These are phyloP conservation scores for Solanum etuberosum DNA, from an alignment of 257 asterid genomes.

Conservation along the genomic window DNA sequence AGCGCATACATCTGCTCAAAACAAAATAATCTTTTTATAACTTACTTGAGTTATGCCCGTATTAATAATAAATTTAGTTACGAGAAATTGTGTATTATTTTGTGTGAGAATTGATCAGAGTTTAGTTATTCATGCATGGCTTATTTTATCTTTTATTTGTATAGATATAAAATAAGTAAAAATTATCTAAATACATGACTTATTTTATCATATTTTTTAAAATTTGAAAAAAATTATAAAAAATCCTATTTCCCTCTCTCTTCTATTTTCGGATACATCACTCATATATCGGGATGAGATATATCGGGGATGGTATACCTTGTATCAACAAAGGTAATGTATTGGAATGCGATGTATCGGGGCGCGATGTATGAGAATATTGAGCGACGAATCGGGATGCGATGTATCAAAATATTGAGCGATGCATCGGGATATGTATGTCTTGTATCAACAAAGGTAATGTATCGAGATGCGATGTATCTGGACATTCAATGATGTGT, in stretches of 20 bases:
- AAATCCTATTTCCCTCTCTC: not conserved
- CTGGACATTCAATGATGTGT: too few relatives aligned
- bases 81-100: not conserved
- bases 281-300: not conserved
- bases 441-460: not conserved
- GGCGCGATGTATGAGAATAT: too few relatives aligned
- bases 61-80: too few relatives aligned
- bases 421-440: not conserved
- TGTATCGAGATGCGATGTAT: not conserved
- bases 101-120: not conserved
- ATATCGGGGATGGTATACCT: fast-evolving
- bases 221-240: too few relatives aligned
- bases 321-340: too few relatives aligned
- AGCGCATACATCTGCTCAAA: not conserved
- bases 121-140: not conserved
- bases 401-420: too few relatives aligned
- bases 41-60: not conserved
- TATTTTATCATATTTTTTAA: too few relatives aligned
- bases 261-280: not conserved
- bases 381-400: too few relatives aligned
- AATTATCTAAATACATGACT: too few relatives aligned
- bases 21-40: not conserved
- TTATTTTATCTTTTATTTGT: too few relatives aligned
- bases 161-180: too few relatives aligned
- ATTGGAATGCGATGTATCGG: too few relatives aligned